phyloP scores from a whole-genome alignment of 2,329 filamentous ascomycete species.

The Fusarium sambucinum region DNA sequence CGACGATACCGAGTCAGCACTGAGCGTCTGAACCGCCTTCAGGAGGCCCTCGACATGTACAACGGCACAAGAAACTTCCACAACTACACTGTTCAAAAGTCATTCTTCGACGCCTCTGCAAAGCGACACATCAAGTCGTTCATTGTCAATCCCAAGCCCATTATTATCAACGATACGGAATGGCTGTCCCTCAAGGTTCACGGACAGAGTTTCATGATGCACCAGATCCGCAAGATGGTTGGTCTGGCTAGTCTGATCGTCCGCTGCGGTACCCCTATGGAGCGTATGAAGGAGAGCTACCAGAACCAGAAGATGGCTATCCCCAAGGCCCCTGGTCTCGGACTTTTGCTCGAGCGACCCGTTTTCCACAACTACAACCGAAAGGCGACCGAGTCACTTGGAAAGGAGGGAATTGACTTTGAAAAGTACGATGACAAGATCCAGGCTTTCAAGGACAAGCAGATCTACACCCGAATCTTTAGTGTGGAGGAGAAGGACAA shows the following conservation, averaged over 20 bases:
- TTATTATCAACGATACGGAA: conserved; percentile 90
- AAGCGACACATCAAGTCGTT: conserved; percentile 96
- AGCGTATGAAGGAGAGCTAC: conserved; percentile 81
- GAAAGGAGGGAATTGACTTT: conserved; percentile 81
- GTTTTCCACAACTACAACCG: conserved; percentile 92
- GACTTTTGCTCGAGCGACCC: conserved; percentile 87
- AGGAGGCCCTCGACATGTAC: conserved; percentile 80
- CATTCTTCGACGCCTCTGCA: conserved; percentile 81
- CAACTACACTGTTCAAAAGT: conserved; percentile 97
- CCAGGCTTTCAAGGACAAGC: conserved; percentile 86
- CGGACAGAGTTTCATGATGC: conserved; percentile 99
- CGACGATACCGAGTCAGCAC: conserved; percentile 84
- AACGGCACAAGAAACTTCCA: conserved; percentile 91
- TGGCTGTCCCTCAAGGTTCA: conserved; percentile 97
- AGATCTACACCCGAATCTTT: conserved; percentile 95
- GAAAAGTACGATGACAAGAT: conserved; percentile 81
- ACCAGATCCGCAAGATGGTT: conserved; percentile 99
- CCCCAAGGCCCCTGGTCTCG: conserved; percentile 91
- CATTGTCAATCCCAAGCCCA: conserved; percentile 77
- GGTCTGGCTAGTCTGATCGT: conserved; percentile 89
- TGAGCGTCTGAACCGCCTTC: conserved; percentile 78
- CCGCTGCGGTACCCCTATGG: conserved; percentile 81
- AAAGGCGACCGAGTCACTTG: conserved; percentile 72
- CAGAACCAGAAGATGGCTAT: conserved; percentile 80
- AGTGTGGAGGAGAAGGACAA: conserved; percentile 88